A percentile compares a stretch with the other conserved stretches of the same genome.
Evolutionary conservation across 768 basidiomycete species (phyloP).

Genomic region (Termitomyces sp.): DNA sequence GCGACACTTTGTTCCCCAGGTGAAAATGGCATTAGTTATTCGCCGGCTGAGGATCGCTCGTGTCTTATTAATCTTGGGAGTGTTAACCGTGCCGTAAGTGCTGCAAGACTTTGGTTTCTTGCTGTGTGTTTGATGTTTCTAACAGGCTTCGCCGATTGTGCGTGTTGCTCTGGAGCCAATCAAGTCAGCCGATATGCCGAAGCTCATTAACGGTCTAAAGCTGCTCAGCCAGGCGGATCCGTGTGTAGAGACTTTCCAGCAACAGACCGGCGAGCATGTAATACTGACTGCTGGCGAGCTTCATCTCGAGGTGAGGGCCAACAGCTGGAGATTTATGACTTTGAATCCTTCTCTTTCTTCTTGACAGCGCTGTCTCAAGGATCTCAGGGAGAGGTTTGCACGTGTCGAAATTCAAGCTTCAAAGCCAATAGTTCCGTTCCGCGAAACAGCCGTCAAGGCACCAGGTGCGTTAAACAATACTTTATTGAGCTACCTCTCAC

Average conservation of each 20-base stretch:
- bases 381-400: slow-evolving; percentile 93
- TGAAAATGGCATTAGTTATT: slow-evolving; percentile 33
- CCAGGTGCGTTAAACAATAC: slow-evolving; percentile 40
- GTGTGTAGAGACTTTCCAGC: slow-evolving; percentile 95
- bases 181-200: slow-evolving; percentile 81
- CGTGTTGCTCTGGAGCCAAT: slow-evolving; percentile 90
- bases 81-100: slow-evolving; percentile 55
- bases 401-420: slow-evolving; percentile 90
- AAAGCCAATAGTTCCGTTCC: slow-evolving; percentile 94
- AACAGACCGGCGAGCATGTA: slow-evolving; percentile 95
- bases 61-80: slow-evolving; percentile 81
- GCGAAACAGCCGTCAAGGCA: slow-evolving; percentile 87
- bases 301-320: slow-evolving; percentile 74
- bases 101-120: neutral
- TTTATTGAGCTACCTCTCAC: neutral
- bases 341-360: neutral
- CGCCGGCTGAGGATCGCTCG: slow-evolving; percentile 29
- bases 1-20: slow-evolving; percentile 81
- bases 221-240: slow-evolving; percentile 93
- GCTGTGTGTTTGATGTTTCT: slow-evolving; percentile 1
- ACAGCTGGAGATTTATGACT: neutral
- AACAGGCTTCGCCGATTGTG: slow-evolving; percentile 83
- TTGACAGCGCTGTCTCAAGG: slow-evolving; percentile 85
- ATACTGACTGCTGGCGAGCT: slow-evolving; percentile 94
- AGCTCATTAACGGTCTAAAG: slow-evolving; percentile 81